phyloP scores from a whole-genome alignment of 1,139 yeast species.

The Magnusiomyces suaveolens region DNA sequence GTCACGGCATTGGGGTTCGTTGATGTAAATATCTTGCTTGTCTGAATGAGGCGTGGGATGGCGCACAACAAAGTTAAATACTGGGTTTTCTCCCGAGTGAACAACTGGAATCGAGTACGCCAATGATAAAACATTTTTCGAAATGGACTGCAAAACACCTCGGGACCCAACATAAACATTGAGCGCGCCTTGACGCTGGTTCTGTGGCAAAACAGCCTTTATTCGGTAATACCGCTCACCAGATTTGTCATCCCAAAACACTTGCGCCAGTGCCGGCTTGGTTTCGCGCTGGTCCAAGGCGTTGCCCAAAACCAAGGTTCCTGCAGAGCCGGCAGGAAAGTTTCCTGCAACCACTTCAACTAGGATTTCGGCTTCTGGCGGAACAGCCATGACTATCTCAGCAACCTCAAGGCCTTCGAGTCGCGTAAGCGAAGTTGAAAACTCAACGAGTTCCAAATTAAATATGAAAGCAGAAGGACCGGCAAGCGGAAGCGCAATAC shows the following conservation, averaged over 20 bases:
- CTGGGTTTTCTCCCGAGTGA: conserved; percentile 52
- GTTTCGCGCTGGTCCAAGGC: conserved; percentile 16
- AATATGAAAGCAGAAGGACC: conserved; percentile 70
- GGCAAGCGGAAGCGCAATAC: conserved; percentile 71
- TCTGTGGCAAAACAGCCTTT: conserved; percentile 71
- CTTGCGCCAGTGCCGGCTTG: conserved; percentile 55
- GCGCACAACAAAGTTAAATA: conserved; percentile 12
- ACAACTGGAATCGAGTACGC: conserved; percentile 69
- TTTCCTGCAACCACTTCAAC: conserved; percentile 38
- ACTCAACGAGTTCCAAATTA: conserved; percentile 51
- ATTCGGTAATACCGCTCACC: conserved; percentile 52
- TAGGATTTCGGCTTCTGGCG: conserved; percentile 57
- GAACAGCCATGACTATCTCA: conserved; percentile 67
- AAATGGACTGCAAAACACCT: conserved; percentile 51
- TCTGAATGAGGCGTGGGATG: conserved; percentile 15
- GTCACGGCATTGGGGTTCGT: conserved; percentile 70
- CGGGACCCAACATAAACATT: conserved; percentile 66
- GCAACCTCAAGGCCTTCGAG: conserved; percentile 66
- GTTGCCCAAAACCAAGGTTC: conserved; percentile 15
- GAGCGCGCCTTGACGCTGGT: conserved; percentile 57
- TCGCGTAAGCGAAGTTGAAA: conserved; percentile 66
- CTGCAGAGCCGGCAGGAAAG: conserved; percentile 19
- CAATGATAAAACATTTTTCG: conserved; percentile 51
- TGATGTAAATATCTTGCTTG: conserved; percentile 63
- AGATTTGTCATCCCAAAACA: conserved; percentile 51